These are phyloP conservation scores for Pestalotiopsis sp. DNA, from an alignment of 2,329 filamentous ascomycete species.

Conservation along the genomic window DNA sequence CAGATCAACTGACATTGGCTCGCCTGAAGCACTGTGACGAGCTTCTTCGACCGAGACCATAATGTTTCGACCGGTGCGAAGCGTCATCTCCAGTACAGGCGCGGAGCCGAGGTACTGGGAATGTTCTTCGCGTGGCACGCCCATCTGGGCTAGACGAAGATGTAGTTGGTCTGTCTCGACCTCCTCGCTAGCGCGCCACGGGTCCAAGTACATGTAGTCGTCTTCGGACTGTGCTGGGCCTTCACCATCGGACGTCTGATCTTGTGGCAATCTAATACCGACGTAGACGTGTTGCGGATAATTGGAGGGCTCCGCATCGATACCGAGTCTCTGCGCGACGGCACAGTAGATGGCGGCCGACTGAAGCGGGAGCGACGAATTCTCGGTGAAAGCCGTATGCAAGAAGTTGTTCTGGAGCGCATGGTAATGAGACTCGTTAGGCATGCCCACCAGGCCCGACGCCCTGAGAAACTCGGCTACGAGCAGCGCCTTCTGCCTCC, in stretches of 20 bases:
- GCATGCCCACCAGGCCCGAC: constrained; percentile 51
- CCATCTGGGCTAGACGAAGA: constrained; percentile 10
- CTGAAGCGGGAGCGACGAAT: constrained; percentile 63
- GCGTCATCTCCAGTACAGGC: constrained; percentile 54
- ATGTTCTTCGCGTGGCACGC: background rate
- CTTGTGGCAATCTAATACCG: constrained; percentile 46
- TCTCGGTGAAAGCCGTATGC: constrained; percentile 49
- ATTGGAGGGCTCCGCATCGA: constrained; percentile 65
- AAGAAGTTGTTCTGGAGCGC: constrained; percentile 69
- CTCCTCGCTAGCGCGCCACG: constrained; percentile 15
- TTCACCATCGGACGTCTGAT: constrained; percentile 31
- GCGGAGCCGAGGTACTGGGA: constrained; percentile 51
- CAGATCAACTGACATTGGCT: background rate
- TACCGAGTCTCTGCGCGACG: constrained; percentile 57
- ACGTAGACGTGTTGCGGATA: constrained; percentile 69
- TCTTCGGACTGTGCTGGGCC: constrained; percentile 2
- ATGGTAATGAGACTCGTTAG: constrained; percentile 52
- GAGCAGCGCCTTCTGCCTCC: constrained; percentile 51
- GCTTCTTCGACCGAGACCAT: constrained; percentile 57
- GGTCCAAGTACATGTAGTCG: constrained; percentile 61
- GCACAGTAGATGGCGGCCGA: constrained; percentile 69
- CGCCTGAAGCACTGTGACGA: constrained; percentile 13
- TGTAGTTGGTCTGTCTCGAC: constrained; percentile 12
- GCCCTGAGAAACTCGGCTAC: constrained; percentile 56
- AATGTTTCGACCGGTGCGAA: constrained; percentile 68